Evolutionary conservation across 345 rosid genomes (phyloP).

Genomic region (Dipteronia dyeriana): DNA sequence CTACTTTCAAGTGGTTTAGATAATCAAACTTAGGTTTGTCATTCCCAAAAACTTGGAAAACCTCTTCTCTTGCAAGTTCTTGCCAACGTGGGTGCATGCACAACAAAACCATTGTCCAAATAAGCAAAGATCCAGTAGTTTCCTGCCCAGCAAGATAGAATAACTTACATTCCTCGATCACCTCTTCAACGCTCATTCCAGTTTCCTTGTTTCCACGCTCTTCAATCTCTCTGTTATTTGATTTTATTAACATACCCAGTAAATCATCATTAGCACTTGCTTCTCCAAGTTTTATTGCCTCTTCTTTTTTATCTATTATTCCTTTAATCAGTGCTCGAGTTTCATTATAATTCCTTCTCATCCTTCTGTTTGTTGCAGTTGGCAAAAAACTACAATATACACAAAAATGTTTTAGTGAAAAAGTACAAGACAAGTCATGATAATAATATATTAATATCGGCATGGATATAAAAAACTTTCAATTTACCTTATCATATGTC

Average conservation of each 20-base stretch:
- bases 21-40: slow-evolving; percentile 42
- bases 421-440: too few relatives aligned
- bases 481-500: too few relatives aligned
- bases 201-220: slow-evolving; percentile 16
- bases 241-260: slow-evolving; percentile 45
- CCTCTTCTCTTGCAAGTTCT: slow-evolving; percentile 52
- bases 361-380: slow-evolving; percentile 39
- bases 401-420: not conserved
- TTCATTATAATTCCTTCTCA: slow-evolving; percentile 40
- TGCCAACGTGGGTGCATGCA: slow-evolving; percentile 64
- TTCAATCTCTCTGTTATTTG: slow-evolving; percentile 39
- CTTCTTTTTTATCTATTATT: slow-evolving; percentile 42
- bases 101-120: slow-evolving; percentile 55
- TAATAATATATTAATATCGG: too few relatives aligned
- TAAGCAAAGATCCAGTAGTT: slow-evolving; percentile 48
- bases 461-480: too few relatives aligned
- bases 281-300: slow-evolving; percentile 36
- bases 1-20: slow-evolving; percentile 34
- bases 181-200: slow-evolving; percentile 44
- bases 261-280: slow-evolving; percentile 31
- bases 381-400: slow-evolving; percentile 42
- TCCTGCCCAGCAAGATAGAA: slow-evolving; percentile 75
- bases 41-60: slow-evolving; percentile 34
- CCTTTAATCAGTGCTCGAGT: slow-evolving; percentile 28
- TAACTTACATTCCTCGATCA: slow-evolving; percentile 64